These are phyloP conservation scores for Mortierella alpina DNA, from an alignment of 192 early-diverging fungal species.

Conservation along the genomic window DNA sequence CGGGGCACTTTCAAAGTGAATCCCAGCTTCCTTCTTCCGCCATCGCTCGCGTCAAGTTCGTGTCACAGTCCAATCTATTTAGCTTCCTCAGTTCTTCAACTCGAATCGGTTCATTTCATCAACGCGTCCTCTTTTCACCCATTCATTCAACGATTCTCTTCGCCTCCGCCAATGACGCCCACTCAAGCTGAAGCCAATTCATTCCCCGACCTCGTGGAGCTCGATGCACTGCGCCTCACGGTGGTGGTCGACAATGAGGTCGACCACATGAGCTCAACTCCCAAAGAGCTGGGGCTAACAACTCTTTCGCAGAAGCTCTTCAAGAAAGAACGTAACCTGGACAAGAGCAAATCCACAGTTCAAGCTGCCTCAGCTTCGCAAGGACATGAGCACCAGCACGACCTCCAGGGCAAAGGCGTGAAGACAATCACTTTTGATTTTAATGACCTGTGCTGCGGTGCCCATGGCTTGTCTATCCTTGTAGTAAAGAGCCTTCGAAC, in stretches of 20 bases:
- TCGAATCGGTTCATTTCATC: not conserved
- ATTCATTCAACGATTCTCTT: not conserved
- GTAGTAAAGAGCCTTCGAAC: conserved; percentile 14
- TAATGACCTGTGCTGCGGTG: conserved; percentile 47
- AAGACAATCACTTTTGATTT: conserved; percentile 36
- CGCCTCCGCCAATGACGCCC: not conserved
- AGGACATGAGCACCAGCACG: not conserved
- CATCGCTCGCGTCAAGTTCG: too few relatives aligned
- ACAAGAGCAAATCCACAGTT: conserved; percentile 28
- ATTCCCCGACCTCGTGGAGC: conserved; percentile 41
- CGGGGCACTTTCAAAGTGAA: too few relatives aligned
- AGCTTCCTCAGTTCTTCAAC: too few relatives aligned
- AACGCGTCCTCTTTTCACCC: not conserved
- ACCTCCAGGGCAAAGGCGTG: not conserved
- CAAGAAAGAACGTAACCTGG: conserved; percentile 20
- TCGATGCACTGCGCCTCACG: conserved; percentile 40
- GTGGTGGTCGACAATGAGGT: conserved; percentile 54
- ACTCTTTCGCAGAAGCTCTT: conserved; percentile 22
- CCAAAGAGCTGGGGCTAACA: conserved; percentile 26
- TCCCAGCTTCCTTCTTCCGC: too few relatives aligned
- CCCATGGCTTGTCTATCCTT: conserved; percentile 51
- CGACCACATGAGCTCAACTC: conserved; percentile 41
- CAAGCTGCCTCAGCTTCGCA: not conserved
- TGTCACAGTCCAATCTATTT: too few relatives aligned
- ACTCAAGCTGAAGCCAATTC: not conserved